These are phyloP conservation scores for Debaryomyces tyrocola DNA, from an alignment of 805 yeast species.

Conservation along the genomic window DNA sequence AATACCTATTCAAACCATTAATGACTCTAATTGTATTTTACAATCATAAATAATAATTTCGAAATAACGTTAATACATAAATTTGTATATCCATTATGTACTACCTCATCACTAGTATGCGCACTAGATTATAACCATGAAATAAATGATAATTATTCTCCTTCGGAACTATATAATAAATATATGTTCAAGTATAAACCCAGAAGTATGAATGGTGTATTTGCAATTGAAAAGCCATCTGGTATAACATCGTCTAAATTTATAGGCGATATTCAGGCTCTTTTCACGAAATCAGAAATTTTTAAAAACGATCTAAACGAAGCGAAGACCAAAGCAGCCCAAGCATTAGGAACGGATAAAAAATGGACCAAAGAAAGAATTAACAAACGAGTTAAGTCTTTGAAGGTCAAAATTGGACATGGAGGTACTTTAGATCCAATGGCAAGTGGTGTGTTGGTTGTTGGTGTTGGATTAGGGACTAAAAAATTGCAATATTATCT, in stretches of 20 bases:
- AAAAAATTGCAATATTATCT: constrained; percentile 73
- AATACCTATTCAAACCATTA: too few relatives aligned
- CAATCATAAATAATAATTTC: too few relatives aligned
- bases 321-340: constrained; percentile 46
- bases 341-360: constrained; percentile 37
- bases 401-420: constrained; percentile 89
- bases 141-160: neutral
- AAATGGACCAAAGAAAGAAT: constrained; percentile 47
- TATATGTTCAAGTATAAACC: constrained; percentile 10
- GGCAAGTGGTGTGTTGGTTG: constrained; percentile 90
- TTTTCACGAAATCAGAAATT: constrained; percentile 58
- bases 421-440: constrained; percentile 97
- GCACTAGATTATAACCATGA: too few relatives aligned
- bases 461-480: constrained; percentile 93
- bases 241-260: constrained; percentile 82
- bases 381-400: constrained; percentile 49
- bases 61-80: too few relatives aligned
- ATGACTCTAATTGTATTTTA: too few relatives aligned
- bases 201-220: constrained; percentile 77
- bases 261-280: constrained; percentile 61
- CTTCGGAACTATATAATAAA: neutral
- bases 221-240: constrained; percentile 87
- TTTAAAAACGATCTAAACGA: constrained; percentile 56
- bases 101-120: too few relatives aligned
- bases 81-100: too few relatives aligned